Conservation (phyloP, 2,329 filamentous ascomycete genomes). For the Alternaria triticina region DNA sequence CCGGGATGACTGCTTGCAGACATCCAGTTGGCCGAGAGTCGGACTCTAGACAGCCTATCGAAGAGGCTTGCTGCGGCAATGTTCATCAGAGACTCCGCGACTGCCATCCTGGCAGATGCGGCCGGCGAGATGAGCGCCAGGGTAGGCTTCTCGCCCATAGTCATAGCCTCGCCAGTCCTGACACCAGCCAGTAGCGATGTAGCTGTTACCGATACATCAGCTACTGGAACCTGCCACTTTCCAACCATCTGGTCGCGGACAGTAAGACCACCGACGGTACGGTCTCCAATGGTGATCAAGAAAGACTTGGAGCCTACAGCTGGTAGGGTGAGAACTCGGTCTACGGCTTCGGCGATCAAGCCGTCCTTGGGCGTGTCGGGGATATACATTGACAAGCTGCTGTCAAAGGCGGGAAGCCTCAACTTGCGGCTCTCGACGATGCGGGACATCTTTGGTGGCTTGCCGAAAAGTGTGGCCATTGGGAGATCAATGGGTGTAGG, state of each 20-base stretch:
- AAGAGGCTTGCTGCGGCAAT: conserved; percentile 79
- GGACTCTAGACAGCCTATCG: conserved; percentile 77
- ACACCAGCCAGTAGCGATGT: conserved; percentile 77
- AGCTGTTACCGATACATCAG: conserved; percentile 91
- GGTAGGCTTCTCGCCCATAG: conserved; percentile 91
- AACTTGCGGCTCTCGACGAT: conserved; percentile 74
- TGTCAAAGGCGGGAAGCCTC: conserved; percentile 74
- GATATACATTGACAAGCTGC: conserved; percentile 71
- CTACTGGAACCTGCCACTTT: conserved; percentile 92
- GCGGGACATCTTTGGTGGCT: conserved; percentile 80
- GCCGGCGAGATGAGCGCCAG: conserved; percentile 88
- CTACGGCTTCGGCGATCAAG: conserved; percentile 71
- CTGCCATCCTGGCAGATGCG: conserved; percentile 94
- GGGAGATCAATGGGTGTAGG: conserved; percentile 86
- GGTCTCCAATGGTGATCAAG: conserved; percentile 94
- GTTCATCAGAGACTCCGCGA: conserved; percentile 92
- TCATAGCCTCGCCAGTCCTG: conserved; percentile 92
- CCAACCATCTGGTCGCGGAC: conserved; percentile 95
- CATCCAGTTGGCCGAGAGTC: conserved; percentile 99
- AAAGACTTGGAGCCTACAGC: conserved; percentile 97
- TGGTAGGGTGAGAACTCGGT: conserved; percentile 82
- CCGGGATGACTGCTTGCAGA: conserved; percentile 92
- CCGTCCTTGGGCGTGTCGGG: conserved; percentile 62
- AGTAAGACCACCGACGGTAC: conserved; percentile 87
- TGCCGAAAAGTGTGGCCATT: conserved; percentile 87